Evolutionary conservation across 1,284 basidiomycete species (phyloP), one percentile per base, ranked within the genome.

Genomic region (Bondarzewia mesenterica): DNA sequence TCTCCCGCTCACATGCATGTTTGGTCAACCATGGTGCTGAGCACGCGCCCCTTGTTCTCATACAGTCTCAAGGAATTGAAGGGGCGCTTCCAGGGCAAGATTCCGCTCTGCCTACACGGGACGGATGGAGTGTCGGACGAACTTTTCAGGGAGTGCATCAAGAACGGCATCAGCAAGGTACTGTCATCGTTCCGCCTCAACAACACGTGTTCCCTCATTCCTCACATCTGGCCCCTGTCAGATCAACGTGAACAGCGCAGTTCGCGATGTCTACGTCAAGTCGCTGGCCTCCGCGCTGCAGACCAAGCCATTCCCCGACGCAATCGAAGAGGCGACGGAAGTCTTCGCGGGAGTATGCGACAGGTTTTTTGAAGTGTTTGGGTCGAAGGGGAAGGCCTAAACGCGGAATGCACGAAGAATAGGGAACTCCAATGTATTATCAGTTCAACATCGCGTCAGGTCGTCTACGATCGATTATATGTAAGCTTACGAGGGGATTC

Each of bases 161-260:
- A 60, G 48, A 73, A 68, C 48, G 73, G 73, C 7, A 65, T 74
- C 7, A 70, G 66, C 58, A 75, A 75, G 60, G 72, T 68, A 47
- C 38, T 12, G 16, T 40, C 38, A n/a, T 22, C 12, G 15, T 18
- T 10, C 21, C 12, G 15, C 2, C 32, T 16, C 27, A 25, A 20
- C 4, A 26, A 29, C 27, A 42, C 20, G 20, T 27, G 21, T 2
- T 43, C 25, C 10, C 4, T 26, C 7, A 8, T 29, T 51, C 10
- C 32, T 16, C 32, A 7, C 18, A 12, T 22, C 22, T 41, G 10
- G 5, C 25, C n/a, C 27, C 4, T 8, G 14, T 14, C 44, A 74
- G 70, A 68, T 75, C 48, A 75, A 75, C 47, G 64, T 75, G 48
- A 75, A 75, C 53, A 69, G 67, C 50, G 73, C 71, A 70, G 70